Base-by-base conservation (phyloP, 805 yeast species). In the Candida golubevii region DNA sequence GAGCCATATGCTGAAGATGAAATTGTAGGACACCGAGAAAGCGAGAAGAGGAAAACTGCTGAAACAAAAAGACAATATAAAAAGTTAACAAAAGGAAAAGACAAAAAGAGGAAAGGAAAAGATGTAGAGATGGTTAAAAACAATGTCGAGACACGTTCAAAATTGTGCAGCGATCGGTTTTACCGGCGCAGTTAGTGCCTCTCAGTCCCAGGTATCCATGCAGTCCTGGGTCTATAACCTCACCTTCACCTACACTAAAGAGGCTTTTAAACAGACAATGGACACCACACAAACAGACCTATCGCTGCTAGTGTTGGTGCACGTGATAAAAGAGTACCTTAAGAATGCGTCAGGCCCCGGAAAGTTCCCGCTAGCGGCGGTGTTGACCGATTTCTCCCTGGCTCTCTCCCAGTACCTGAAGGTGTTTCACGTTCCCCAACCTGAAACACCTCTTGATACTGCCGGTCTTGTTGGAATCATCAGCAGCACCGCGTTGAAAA, bases 331-430 rank as follows among this genome's bases (percentile, higher is more conserved):
- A 12, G 23, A n/a, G 13, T 12, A 39, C 28, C 3, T 28, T n/a
- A 23, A 32, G 15, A 26, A 26, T 10, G 15, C 15, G 11, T 18
- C 10, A n/a, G 37, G n/a, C n/a, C 36, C 26, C 12, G 26, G 7
- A 9, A 38, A 41, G 29, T 15, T 48, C 30, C 47, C 41, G 7
- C 36, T 47, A 13, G 35, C 44, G 30, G 31, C 39, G n/a, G 42
- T 50, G 8, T 33, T 45, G 13, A 34, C 31, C 12, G 46, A 50
- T 15, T 42, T 50, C 28, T 37, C 44, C 11, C 15, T 36, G n/a
- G 23, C 38, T 12, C 42, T 44, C 39, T 4, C 38, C 35, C 18
- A 39, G 12, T 50, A 50, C 40, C 42, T 39, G 38, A 32, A 44
- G 4, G 31, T 44, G 11, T 50, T 50, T 15, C 33, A 27, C 3